Evolutionary conservation across 2,329 filamentous ascomycete genomes (phyloP).

Genomic region (Aspergillus udagawae): DNA sequence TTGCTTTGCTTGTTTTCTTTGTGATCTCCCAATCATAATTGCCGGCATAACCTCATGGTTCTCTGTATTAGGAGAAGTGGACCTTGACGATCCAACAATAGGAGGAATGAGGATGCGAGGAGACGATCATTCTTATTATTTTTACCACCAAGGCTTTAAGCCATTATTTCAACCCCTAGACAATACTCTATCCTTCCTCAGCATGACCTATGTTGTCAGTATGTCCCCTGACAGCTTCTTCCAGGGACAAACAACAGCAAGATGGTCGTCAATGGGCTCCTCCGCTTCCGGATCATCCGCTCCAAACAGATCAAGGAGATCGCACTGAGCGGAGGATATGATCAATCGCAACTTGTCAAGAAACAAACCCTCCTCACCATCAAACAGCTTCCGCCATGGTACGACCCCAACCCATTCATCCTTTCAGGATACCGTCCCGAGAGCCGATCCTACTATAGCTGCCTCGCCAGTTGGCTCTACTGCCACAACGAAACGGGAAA

Average conservation of each 20-base stretch:
- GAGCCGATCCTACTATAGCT: slow-evolving; percentile 34
- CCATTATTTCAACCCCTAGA: neutral
- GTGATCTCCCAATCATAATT: too few relatives aligned
- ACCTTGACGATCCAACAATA: neutral
- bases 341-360: neutral
- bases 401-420: slow-evolving; percentile 42
- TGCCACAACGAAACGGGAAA: slow-evolving; percentile 45
- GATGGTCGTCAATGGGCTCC: slow-evolving; percentile 5
- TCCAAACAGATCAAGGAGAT: neutral
- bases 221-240: neutral
- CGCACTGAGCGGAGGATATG: neutral
- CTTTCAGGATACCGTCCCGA: slow-evolving; percentile 43
- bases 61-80: neutral
- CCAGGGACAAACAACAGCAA: neutral
- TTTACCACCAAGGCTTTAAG: neutral
- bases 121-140: neutral
- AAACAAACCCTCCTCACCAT: slow-evolving; percentile 23
- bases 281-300: neutral
- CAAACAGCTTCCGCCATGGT: slow-evolving; percentile 42
- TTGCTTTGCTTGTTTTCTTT: neutral
- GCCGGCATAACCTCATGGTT: too few relatives aligned
- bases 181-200: neutral
- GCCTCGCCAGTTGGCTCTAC: slow-evolving; percentile 40
- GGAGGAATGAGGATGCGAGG: neutral
- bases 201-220: neutral